A percentile compares a stretch with the other conserved stretches of the same genome.
Evolutionary conservation across 2,329 filamentous ascomycete species (phyloP).

Genomic region (Fusarium sterilihyphosum): DNA sequence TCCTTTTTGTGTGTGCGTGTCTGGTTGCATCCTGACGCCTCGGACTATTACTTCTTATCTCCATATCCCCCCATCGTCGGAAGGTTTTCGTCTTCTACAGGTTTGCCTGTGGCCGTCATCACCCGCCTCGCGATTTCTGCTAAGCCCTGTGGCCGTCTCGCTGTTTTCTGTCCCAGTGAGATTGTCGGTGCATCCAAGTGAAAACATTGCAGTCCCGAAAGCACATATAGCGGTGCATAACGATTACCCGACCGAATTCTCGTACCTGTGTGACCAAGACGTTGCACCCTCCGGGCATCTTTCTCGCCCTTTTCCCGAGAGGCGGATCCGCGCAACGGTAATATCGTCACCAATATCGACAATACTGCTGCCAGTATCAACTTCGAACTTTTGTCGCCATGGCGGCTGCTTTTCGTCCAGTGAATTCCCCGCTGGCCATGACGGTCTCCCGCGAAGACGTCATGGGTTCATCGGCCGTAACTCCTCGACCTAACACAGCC

Average conservation of each 20-base stretch:
- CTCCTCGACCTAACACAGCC: constrained; percentile 50
- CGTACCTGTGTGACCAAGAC: constrained; percentile 36
- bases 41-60: constrained; percentile 35
- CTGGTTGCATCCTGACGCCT: constrained; percentile 6
- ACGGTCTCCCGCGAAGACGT: constrained; percentile 48
- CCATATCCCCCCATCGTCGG: constrained; percentile 24
- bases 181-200: constrained; percentile 26
- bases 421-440: constrained; percentile 54
- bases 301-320: constrained; percentile 21
- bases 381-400: constrained; percentile 47
- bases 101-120: constrained; percentile 35
- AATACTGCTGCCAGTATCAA: constrained; percentile 12
- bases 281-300: constrained; percentile 12
- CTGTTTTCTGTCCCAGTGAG: constrained; percentile 41
- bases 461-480: constrained; percentile 51
- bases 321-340: constrained; percentile 13
- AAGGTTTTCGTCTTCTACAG: constrained; percentile 19
- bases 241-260: constrained; percentile 28
- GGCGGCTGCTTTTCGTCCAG: constrained; percentile 61
- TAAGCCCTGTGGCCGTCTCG: constrained; percentile 37
- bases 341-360: constrained; percentile 13
- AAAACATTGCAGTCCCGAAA: constrained; percentile 28
- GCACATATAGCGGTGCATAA: constrained; percentile 26
- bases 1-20: constrained; percentile 11
- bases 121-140: constrained; percentile 32